These are phyloP conservation scores for Pueraria montana DNA, from an alignment of 306 rosid genomes.

Conservation along the genomic window DNA sequence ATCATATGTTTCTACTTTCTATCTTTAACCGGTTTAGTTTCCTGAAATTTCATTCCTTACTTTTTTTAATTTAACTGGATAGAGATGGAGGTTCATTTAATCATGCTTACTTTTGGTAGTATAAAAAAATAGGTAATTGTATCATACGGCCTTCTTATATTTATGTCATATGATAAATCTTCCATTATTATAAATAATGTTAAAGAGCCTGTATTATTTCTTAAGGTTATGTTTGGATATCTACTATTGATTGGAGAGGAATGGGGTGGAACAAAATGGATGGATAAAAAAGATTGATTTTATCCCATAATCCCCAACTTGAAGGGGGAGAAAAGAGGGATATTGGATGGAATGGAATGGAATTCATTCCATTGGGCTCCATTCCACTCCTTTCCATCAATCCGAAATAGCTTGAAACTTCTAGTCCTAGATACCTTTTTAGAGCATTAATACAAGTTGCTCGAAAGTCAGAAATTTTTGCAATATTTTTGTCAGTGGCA, in stretches of 20 bases:
- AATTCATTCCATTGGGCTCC: background rate
- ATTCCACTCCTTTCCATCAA: background rate
- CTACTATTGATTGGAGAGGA: background rate
- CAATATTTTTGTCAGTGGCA: background rate
- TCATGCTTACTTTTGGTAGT: slow-evolving; percentile 29
- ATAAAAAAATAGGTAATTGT: background rate
- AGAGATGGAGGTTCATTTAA: slow-evolving; percentile 18
- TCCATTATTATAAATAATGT: background rate
- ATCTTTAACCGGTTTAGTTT: slow-evolving; percentile 22
- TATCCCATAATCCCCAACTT: background rate
- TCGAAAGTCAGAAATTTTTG: background rate
- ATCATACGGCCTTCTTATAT: background rate
- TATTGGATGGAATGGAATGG: background rate
- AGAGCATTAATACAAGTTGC: slow-evolving; percentile 4
- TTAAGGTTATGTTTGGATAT: background rate
- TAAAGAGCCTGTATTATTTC: slow-evolving; percentile 4
- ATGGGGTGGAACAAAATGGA: slow-evolving; percentile 20
- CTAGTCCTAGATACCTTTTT: slow-evolving; percentile 9
- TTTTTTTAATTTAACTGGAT: background rate
- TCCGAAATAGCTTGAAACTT: background rate
- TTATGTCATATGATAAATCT: background rate
- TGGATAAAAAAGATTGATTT: background rate
- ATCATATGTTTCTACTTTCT: background rate
- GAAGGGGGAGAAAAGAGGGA: background rate
- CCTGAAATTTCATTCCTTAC: background rate